These are phyloP conservation scores for Musa itinerans DNA, from an alignment of 176 grass and related monocot species.

Conservation along the genomic window DNA sequence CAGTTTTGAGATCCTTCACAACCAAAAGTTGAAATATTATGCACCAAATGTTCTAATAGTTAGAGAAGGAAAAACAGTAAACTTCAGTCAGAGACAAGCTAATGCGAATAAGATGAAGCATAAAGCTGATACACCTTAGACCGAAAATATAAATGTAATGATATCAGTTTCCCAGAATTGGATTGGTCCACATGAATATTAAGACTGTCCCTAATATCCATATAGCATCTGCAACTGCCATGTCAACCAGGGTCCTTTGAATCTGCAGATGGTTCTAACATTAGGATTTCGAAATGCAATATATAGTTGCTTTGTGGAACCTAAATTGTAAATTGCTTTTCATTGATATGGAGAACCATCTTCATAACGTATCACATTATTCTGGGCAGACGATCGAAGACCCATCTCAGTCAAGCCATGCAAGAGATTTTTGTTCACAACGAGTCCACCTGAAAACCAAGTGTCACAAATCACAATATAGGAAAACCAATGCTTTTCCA, in stretches of 20 bases:
- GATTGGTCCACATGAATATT: not conserved
- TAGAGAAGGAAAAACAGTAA: too few relatives aligned
- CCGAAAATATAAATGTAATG: not conserved
- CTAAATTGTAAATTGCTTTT: too few relatives aligned
- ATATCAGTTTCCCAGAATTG: not conserved
- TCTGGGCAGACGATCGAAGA: not conserved
- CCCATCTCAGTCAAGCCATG: constrained; percentile 2
- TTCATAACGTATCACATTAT: not conserved
- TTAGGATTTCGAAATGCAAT: too few relatives aligned
- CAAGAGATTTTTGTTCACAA: not conserved
- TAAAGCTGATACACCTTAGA: not conserved
- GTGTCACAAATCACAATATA: too few relatives aligned
- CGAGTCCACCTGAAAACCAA: not conserved
- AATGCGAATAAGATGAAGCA: not conserved
- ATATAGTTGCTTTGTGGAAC: too few relatives aligned
- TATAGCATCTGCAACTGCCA: too few relatives aligned
- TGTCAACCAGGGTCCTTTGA: too few relatives aligned
- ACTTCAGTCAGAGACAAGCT: not conserved
- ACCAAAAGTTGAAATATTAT: too few relatives aligned
- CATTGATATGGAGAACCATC: not conserved
- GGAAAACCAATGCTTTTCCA: too few relatives aligned
- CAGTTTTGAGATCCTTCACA: too few relatives aligned
- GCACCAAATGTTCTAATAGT: too few relatives aligned
- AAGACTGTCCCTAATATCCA: not conserved
- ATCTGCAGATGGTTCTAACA: too few relatives aligned